These are phyloP conservation scores for Lonicera japonica DNA, from an alignment of 129 eudicot species.

Conservation along the genomic window DNA sequence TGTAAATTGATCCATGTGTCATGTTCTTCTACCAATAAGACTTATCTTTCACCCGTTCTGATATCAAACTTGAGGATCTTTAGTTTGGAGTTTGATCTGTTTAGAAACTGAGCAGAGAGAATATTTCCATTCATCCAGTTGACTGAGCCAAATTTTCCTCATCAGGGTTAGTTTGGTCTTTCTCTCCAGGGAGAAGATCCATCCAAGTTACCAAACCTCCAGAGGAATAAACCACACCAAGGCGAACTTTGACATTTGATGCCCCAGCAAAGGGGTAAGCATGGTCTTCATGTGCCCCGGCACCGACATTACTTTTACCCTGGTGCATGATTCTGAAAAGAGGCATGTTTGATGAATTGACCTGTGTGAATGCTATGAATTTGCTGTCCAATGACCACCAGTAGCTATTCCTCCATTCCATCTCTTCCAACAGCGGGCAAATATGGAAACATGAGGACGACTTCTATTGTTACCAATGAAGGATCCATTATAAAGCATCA, in stretches of 20 bases:
- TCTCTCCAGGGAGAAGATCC: conserved; percentile 80
- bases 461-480: conserved; percentile 1
- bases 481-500: not conserved
- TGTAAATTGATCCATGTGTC: conserved; percentile 83
- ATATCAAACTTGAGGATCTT: conserved; percentile 69
- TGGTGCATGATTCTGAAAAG: conserved; percentile 87
- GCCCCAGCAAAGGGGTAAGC: conserved; percentile 97
- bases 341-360: conserved; percentile 80
- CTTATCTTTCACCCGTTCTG: conserved; percentile 65
- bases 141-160: conserved; percentile 82
- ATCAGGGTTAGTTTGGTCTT: conserved; percentile 24
- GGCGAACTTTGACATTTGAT: conserved; percentile 75
- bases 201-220: conserved; percentile 89
- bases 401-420: conserved; percentile 90
- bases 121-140: conserved; percentile 91
- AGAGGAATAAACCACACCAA: conserved; percentile 67
- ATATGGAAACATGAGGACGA: conserved; percentile 5
- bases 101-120: conserved; percentile 76
- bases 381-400: conserved; percentile 99
- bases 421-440: conserved; percentile 73
- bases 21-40: conserved; percentile 64
- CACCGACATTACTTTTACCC: conserved; percentile 69
- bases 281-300: conserved; percentile 95
- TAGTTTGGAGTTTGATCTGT: conserved; percentile 67
- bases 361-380: conserved; percentile 81